Evolutionary conservation across 495 filamentous ascomycete species (phyloP).

Genomic region (Annulohypoxylon moriforme): DNA sequence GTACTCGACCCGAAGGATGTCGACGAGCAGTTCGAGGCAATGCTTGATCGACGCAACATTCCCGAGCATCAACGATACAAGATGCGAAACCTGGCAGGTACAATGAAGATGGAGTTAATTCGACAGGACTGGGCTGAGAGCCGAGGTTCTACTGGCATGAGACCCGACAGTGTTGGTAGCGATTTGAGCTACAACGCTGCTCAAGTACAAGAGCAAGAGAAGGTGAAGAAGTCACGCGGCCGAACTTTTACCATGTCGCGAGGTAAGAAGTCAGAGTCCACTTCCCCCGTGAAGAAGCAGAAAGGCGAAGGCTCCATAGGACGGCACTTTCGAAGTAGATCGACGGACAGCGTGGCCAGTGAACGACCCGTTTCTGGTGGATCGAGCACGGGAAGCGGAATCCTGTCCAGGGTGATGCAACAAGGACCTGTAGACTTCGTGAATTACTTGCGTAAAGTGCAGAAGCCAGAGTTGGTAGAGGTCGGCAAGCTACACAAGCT

Average conservation of each 20-base stretch:
- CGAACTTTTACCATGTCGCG: conserved; percentile 81
- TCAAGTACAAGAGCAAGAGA: conserved; percentile 56
- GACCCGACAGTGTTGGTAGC: conserved; percentile 52
- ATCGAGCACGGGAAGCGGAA: conserved; percentile 49
- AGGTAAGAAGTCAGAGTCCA: conserved; percentile 53
- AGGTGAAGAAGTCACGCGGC: conserved; percentile 75
- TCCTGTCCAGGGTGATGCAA: conserved; percentile 65
- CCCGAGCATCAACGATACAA: conserved; percentile 92
- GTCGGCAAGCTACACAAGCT: conserved; percentile 96
- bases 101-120: conserved; percentile 95
- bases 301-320: conserved; percentile 63
- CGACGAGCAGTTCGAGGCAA: conserved; percentile 70
- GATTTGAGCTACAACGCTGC: conserved; percentile 41
- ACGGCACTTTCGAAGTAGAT: conserved; percentile 63
- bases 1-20: conserved; percentile 60
- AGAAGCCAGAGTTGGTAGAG: conserved; percentile 83
- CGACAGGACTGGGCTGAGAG: conserved; percentile 83
- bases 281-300: conserved; percentile 63
- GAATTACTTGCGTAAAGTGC: conserved; percentile 78
- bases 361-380: conserved; percentile 59
- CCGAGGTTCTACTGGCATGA: conserved; percentile 52
- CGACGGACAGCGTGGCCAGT: conserved; percentile 61
- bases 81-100: conserved; percentile 88
- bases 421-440: conserved; percentile 82
- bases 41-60: conserved; percentile 87